phyloP scores from a whole-genome alignment of 805 yeast genomes.

The Lipomyces orientalis region DNA sequence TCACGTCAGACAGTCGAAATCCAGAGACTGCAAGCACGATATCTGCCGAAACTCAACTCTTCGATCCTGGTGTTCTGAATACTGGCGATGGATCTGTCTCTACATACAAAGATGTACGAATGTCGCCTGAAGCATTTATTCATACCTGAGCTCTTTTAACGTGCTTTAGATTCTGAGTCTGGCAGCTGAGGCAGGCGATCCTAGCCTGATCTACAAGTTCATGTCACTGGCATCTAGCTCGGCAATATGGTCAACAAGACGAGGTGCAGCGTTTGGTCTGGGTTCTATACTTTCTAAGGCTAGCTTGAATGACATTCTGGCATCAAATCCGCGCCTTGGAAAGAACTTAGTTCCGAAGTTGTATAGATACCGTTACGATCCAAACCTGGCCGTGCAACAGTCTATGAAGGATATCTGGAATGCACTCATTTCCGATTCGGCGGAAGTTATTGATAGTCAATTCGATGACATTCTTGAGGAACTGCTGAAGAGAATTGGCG shows the following conservation, averaged over 20 bases:
- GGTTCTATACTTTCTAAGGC: slow-evolving; percentile 84
- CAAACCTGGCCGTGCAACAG: slow-evolving; percentile 70
- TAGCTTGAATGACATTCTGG: slow-evolving; percentile 66
- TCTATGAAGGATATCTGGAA: slow-evolving; percentile 93
- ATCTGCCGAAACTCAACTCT: slow-evolving; percentile 78
- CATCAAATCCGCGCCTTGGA: slow-evolving; percentile 60
- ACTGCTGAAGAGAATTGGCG: slow-evolving; percentile 69
- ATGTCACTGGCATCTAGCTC: slow-evolving; percentile 91
- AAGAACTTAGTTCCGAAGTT: slow-evolving; percentile 76
- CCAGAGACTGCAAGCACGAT: slow-evolving; percentile 63
- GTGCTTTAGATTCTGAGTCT: slow-evolving; percentile 54
- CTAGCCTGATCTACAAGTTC: slow-evolving; percentile 88
- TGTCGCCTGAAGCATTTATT: neutral
- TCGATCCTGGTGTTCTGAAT: slow-evolving; percentile 78
- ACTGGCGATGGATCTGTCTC: slow-evolving; percentile 81
- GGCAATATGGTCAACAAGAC: slow-evolving; percentile 88
- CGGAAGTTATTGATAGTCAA: slow-evolving; percentile 58
- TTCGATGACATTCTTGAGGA: slow-evolving; percentile 68
- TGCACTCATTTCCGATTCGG: slow-evolving; percentile 62
- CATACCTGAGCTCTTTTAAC: neutral
- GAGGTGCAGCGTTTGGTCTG: slow-evolving; percentile 92
- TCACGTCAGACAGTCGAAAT: slow-evolving; percentile 62
- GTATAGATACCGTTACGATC: slow-evolving; percentile 85
- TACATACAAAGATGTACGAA: slow-evolving; percentile 82
- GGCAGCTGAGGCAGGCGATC: slow-evolving; percentile 96